Evolutionary conservation across 73 alveolate species (phyloP).

Genomic region (Durusdinium trenchii): DNA sequence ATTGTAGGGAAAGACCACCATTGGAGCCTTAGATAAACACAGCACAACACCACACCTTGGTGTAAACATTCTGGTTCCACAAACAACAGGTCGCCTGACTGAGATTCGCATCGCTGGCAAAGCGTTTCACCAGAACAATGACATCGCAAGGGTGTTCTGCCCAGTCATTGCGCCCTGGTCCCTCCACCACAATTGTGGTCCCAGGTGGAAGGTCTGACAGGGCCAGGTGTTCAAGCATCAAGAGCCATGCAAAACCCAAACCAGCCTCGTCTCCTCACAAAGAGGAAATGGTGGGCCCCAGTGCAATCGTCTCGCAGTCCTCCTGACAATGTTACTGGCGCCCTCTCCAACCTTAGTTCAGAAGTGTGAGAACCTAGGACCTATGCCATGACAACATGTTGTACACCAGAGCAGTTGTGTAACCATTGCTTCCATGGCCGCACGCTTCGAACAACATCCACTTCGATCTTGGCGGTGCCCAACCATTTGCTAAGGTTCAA

Average conservation of each 20-base stretch:
- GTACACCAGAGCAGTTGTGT: no score
- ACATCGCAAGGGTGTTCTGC: background rate
- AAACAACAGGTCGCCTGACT: no score
- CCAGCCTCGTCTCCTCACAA: background rate
- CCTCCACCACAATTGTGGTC: background rate
- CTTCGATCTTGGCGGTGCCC: background rate
- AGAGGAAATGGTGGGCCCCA: background rate
- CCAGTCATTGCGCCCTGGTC: background rate
- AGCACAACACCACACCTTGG: no score
- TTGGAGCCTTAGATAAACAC: background rate
- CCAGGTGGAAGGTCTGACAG: slow-evolving; percentile 13
- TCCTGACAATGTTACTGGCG: background rate
- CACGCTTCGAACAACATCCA: background rate
- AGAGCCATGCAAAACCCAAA: no score
- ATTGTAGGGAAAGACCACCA: slow-evolving; percentile 12
- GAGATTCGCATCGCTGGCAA: background rate
- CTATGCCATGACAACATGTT: no score
- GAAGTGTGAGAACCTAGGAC: no score
- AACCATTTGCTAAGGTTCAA: background rate
- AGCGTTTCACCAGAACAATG: slow-evolving; percentile 10
- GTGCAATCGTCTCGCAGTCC: background rate
- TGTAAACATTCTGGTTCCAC: no score
- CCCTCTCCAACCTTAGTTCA: background rate
- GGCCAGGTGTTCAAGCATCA: no score
- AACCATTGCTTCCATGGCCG: background rate